Evolutionary conservation across 1,284 basidiomycete genomes (phyloP), one percentile per base, ranked within the genome.

Genomic region (Fomes fomentarius): DNA sequence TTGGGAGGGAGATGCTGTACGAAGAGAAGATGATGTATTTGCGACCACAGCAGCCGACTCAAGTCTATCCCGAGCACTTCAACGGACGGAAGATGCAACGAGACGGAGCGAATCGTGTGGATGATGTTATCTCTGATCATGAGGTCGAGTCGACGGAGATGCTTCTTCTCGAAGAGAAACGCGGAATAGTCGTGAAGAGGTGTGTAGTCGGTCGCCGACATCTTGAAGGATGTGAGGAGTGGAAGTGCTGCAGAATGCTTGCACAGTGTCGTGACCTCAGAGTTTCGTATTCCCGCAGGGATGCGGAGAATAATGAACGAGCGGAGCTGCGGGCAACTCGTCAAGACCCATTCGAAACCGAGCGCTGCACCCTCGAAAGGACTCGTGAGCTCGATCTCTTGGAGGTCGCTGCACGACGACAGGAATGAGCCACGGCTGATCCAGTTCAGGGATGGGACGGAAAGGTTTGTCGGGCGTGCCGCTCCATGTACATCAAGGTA

Each of bases 141-240:
- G 33, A 61, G 44, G 39, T 57, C 55, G 24, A 57, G 33, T 9
- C 54, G 45, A 14, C 54, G 40, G 35, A 61, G 17, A 3, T 15
- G 14, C 12, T 19, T 33, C 51, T 37, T 30, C 22, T 34, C 22
- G 40, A 56, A 58, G 17, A 47, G 41, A 8, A 61, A 19, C 17
- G 35, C 25, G 12, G 17, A 22, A 7, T 38, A 3, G 14, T 15
- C 24, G n/a, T 34, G n/a, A n/a, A n/a, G n/a, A 7, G 34, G 22
- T 17, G 38, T 10, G 38, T 4, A 9, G 30, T 12, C 24, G 9
- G 12, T 14, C 12, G 21, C 19, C 28, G 43, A 12, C 11, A 57
- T 30, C 44, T 56, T 58, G 53, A 61, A 45, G 7, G 59, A 53
- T 4, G 44, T 40, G 22, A 61, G 54, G 7, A 31, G 38, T 15